Base-by-base conservation (phyloP, 140 eudicot species). In the Oenanthe javanica region DNA sequence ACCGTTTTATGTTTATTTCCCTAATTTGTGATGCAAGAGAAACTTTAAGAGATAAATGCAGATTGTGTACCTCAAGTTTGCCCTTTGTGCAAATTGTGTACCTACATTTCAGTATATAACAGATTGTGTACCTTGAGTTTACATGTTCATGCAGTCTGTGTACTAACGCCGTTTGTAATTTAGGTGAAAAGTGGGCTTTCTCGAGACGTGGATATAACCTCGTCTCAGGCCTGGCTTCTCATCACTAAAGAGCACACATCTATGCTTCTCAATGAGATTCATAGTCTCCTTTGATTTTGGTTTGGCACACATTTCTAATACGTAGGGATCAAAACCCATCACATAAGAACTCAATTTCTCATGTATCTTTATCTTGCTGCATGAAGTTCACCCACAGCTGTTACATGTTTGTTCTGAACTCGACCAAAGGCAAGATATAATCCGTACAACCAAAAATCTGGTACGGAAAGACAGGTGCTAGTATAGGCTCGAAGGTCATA, bases 211-310 rank as follows among this genome's bases (percentile, higher is more conserved):
- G 80, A 82, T 77, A 93, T 90, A 16, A 86, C 70, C 55, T 86
- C 88, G n/a, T 91, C 86, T 6, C 57, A 84, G 78, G 47, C 81
- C 75, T 11, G 47, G 75, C 48, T 79, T 77, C 59, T 57, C 85
- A 66, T 74, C 82, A 51, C 90, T 91, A 84, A 91, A 93, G 46
- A 93, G 86, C 0, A 93, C 97, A 54, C 74, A 57, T 23, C 85
- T 83, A 72, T 93, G 97, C 71, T 82, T 88, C 72, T 82, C 85
- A 25, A 93, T 84, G 45, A 93, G 83, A 51, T 67, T 84, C 76
- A 86, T 59, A 72, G 90, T 87, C 82, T 91, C 98, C 84, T 88
- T 89, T 0, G 97, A 88, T 63, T 80, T 89, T 38, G 89, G 92
- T 47, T 88, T 88, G 16, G 93, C 91, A 79, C 97, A 90, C 87